A percentile compares a stretch with the other conserved stretches of the same genome.
These are phyloP conservation scores for Salvia sclarea DNA, from an alignment of 305 asterid genomes.

Conservation along the genomic window DNA sequence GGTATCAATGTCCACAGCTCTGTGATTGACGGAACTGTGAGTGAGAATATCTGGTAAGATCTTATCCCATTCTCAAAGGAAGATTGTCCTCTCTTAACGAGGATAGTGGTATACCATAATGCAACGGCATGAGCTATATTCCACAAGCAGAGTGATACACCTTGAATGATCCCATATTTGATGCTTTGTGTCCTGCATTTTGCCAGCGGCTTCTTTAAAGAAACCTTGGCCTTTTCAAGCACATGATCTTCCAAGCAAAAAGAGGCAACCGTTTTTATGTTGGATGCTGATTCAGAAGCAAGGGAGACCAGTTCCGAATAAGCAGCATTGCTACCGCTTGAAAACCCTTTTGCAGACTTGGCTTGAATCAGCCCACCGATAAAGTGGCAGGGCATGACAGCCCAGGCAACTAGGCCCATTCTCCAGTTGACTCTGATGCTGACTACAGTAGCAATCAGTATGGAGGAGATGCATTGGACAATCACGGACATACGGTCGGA, in stretches of 20 bases:
- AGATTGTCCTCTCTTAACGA: constrained; percentile 60
- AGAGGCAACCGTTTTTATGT: constrained; percentile 68
- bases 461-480: constrained; percentile 75
- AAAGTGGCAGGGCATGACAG: constrained; percentile 89
- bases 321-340: constrained; percentile 59
- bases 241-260: constrained; percentile 71
- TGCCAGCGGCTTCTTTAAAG: constrained; percentile 51
- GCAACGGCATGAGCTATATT: constrained; percentile 89
- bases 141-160: constrained; percentile 80
- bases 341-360: constrained; percentile 77
- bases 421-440: constrained; percentile 79
- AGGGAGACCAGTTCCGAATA: constrained; percentile 65
- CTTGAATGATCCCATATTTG: constrained; percentile 80
- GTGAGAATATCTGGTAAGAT: constrained; percentile 84
- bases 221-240: constrained; percentile 55
- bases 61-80: constrained; percentile 67
- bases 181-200: constrained; percentile 62
- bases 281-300: constrained; percentile 72
- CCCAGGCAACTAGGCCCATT: constrained; percentile 89
- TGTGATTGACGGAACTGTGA: constrained; percentile 86
- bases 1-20: constrained; percentile 82
- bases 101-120: constrained; percentile 69
- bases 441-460: constrained; percentile 70
- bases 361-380: constrained; percentile 87
- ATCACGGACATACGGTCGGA: constrained; percentile 77